phyloP scores from a whole-genome alignment of 129 eudicot species.

The Saposhnikovia divaricata region DNA sequence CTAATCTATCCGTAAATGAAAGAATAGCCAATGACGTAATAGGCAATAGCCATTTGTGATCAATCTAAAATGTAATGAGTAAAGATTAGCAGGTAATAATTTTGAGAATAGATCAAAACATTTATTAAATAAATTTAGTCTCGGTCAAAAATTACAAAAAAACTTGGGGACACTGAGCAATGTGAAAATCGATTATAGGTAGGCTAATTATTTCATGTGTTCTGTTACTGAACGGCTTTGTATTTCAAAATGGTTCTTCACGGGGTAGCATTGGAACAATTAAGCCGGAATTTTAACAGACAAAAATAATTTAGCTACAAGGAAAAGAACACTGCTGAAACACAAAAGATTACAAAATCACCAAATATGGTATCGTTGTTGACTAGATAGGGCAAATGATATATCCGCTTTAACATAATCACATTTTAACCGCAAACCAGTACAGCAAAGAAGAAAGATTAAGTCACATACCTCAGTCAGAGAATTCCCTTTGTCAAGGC shows the following conservation, averaged over 20 bases:
- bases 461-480: slow-evolving; percentile 36
- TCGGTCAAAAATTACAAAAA: background rate
- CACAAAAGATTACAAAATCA: background rate
- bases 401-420: background rate
- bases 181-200: background rate
- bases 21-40: background rate
- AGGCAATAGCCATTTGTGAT: background rate
- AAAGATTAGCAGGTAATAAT: background rate
- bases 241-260: background rate
- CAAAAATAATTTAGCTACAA: background rate
- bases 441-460: background rate
- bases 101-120: background rate
- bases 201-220: background rate
- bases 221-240: background rate
- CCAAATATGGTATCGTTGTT: background rate
- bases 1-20: slow-evolving; percentile 69
- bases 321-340: background rate
- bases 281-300: background rate
- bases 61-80: background rate
- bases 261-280: background rate
- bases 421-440: background rate
- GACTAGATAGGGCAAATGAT: background rate
- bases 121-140: background rate
- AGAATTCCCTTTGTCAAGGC: slow-evolving; percentile 54
- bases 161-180: background rate